Evolutionary conservation across 768 basidiomycete species (phyloP).

Genomic region (Boletus edulis): DNA sequence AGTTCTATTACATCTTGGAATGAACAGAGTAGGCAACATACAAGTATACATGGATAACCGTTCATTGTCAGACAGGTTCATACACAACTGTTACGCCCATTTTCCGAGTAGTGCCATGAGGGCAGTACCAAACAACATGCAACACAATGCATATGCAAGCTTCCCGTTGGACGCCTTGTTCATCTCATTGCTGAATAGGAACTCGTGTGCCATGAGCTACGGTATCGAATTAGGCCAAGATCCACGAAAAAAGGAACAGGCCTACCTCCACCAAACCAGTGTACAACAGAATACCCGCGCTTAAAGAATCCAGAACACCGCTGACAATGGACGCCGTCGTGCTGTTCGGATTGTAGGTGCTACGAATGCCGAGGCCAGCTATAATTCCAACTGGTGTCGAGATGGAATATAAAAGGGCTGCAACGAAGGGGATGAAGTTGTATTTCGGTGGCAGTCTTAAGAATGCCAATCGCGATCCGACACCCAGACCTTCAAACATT

Average conservation of each 20-base stretch:
- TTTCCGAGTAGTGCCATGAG: too few relatives aligned
- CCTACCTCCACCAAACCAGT: constrained; percentile 81
- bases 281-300: constrained; percentile 85
- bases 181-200: constrained; percentile 88
- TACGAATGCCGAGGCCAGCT: constrained; percentile 70
- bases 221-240: constrained; percentile 1
- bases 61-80: too few relatives aligned
- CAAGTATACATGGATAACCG: too few relatives aligned
- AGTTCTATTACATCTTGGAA: too few relatives aligned
- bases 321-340: constrained; percentile 77
- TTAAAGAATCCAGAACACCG: constrained; percentile 81
- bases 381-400: constrained; percentile 90
- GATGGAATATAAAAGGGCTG: constrained; percentile 65
- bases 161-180: constrained; percentile 48
- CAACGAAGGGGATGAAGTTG: constrained; percentile 54
- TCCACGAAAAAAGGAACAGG: neutral
- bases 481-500: constrained; percentile 91
- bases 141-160: too few relatives aligned
- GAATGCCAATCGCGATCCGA: constrained; percentile 86
- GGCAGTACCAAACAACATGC: too few relatives aligned
- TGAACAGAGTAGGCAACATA: too few relatives aligned
- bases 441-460: constrained; percentile 60
- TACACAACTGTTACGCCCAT: too few relatives aligned
- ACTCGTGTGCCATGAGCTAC: constrained; percentile 89
- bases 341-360: constrained; percentile 79